Percentiles rank a stretch among this genome's conserved stretches.
Evolutionary conservation across 495 filamentous ascomycete species (phyloP).

Genomic region (Aspergillus incahuasiensis): DNA sequence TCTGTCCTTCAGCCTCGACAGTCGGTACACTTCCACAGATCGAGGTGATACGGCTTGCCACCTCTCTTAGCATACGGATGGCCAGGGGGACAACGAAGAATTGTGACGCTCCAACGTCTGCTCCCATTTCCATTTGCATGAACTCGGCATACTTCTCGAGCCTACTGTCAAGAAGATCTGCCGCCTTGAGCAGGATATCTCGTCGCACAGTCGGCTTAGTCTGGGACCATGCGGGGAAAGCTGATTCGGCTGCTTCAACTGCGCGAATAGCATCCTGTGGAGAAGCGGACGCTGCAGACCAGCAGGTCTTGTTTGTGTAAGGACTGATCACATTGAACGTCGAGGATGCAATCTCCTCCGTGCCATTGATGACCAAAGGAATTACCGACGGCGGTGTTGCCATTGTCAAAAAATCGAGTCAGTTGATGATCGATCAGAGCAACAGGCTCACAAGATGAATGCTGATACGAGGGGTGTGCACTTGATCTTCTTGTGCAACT

Average conservation of each 20-base stretch:
- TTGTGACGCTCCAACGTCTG: constrained; percentile 39
- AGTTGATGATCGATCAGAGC: not conserved
- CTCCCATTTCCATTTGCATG: constrained; percentile 71
- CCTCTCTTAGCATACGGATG: constrained; percentile 61
- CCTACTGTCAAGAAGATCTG: constrained; percentile 60
- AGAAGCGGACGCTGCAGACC: constrained; percentile 57
- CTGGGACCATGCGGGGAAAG: constrained; percentile 67
- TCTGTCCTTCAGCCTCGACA: constrained; percentile 48
- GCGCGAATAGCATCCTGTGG: constrained; percentile 58
- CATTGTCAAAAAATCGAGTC: constrained; percentile 3
- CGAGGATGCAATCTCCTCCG: constrained; percentile 50
- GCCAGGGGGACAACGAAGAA: constrained; percentile 57
- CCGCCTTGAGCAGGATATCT: constrained; percentile 69
- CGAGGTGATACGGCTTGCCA: constrained; percentile 60
- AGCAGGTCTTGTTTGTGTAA: constrained; percentile 58
- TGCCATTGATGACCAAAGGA: constrained; percentile 69
- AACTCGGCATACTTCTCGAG: constrained; percentile 55
- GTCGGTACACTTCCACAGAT: constrained; percentile 63
- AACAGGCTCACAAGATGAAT: not conserved
- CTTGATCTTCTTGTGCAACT: not conserved
- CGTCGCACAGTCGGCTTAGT: constrained; percentile 60
- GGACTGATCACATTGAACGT: constrained; percentile 67
- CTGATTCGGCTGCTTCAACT: constrained; percentile 60
- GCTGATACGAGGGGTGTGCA: not conserved
- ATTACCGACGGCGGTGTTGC: constrained; percentile 32